phyloP scores from a whole-genome alignment of 257 asterid species.

The Gardenia jasminoides region DNA sequence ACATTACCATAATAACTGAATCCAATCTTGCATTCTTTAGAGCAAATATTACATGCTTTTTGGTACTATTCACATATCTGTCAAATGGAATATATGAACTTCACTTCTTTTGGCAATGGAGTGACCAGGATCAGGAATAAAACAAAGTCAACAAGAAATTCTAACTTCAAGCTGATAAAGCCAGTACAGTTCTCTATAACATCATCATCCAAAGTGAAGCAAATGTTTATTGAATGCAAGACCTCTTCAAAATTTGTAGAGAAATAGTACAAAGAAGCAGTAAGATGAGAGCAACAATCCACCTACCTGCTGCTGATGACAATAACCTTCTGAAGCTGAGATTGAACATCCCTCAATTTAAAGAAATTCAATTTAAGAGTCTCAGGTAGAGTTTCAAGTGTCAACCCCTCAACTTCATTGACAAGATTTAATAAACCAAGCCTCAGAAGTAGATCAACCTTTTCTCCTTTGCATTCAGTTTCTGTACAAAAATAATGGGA shows the following conservation, averaged over 20 bases:
- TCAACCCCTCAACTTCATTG: slow-evolving; percentile 55
- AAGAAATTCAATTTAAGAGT: slow-evolving; percentile 73
- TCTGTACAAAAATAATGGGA: slow-evolving; percentile 22
- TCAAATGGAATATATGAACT: not conserved
- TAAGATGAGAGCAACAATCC: not conserved
- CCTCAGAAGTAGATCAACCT: slow-evolving; percentile 62
- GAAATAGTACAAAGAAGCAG: not conserved
- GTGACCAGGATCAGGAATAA: not conserved
- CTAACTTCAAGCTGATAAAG: not conserved
- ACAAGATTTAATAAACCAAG: slow-evolving; percentile 76
- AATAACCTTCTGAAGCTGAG: slow-evolving; percentile 73
- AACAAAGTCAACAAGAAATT: not conserved
- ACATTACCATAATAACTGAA: not conserved
- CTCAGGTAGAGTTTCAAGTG: slow-evolving; percentile 69
- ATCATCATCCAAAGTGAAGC: not conserved
- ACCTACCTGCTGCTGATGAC: slow-evolving; percentile 75
- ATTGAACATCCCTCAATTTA: slow-evolving; percentile 65
- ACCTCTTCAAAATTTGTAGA: not conserved
- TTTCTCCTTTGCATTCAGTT: slow-evolving; percentile 69
- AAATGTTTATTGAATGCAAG: not conserved
- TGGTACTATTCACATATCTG: not conserved
- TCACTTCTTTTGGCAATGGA: not conserved
- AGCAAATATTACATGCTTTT: not conserved
- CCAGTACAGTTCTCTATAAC: not conserved
- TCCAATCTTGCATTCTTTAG: not conserved